Conservation (phyloP, 108 stramenopile genomes). For the Aureococcus anophagefferens region DNA sequence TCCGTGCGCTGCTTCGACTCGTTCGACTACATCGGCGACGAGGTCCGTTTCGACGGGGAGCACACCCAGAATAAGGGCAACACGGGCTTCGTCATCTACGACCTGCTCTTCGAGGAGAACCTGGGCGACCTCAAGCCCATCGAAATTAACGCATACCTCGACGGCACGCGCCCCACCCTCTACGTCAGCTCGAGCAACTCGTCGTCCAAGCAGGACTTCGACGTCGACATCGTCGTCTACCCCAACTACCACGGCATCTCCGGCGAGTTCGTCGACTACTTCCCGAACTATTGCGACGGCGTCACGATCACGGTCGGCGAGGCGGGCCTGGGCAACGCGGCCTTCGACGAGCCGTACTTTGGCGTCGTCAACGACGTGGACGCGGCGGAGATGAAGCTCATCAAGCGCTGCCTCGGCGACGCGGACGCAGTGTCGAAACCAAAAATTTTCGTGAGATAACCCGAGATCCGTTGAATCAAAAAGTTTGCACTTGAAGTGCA, state of each 20-base stretch:
- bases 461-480: no score
- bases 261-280: constrained; percentile 53
- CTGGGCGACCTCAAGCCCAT: constrained; percentile 41
- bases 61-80: neutral
- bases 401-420: constrained; percentile 56
- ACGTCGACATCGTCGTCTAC: constrained; percentile 21
- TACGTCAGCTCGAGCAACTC: neutral
- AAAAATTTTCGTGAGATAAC: no score
- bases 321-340: neutral
- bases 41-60: no score
- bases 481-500: no score
- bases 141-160: constrained; percentile 40
- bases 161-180: constrained; percentile 40
- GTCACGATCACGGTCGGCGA: constrained; percentile 28
- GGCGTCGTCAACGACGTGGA: constrained; percentile 7
- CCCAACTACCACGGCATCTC: constrained; percentile 31
- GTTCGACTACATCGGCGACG: neutral
- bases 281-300: constrained; percentile 43
- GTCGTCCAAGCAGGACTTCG: neutral
- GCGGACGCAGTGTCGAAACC: no score
- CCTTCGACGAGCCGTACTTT: constrained; percentile 1
- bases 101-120: constrained; percentile 36
- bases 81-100: constrained; percentile 28
- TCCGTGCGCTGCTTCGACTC: constrained; percentile 33
- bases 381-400: constrained; percentile 30